Evolutionary conservation across 2,329 filamentous ascomycete genomes (phyloP), one percentile per base, ranked within the genome.

Genomic region (Mycosphaerelloides madeirae): DNA sequence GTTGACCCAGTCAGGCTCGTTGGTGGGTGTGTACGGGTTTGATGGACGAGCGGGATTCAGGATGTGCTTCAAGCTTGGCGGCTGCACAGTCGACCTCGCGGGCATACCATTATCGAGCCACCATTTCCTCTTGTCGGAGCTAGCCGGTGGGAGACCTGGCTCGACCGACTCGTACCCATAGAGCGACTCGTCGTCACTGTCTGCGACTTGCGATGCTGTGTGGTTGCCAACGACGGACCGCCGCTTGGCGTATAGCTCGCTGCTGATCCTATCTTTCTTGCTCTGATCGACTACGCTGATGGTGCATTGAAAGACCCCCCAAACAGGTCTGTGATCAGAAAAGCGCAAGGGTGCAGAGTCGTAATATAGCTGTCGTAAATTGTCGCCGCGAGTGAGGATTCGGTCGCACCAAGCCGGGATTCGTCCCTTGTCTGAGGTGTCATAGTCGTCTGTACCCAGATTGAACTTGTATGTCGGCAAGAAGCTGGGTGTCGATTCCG

Each of bases 381-480:
- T 90, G 48, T 79, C 72, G 6, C 93, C 93, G 68, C 90, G 94
- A 47, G 87, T 84, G 7, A 98, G 71, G 35, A 98, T 85, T 29
- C 93, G 85, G 66, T 98, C 93, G 49, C 90, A 96, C 93, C 93
- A 98, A 1, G 93, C 93, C 2, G 93, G 93, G 50, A 97, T 96
- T 13, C 93, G 83, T 43, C 84, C 82, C 65, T 98, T 98, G 60
- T 97, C 91, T 38, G 91, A 96, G 8, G 85, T 91, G 65, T 98
- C 93, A 65, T 96, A 98, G 41, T 78, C 78, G 64, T 97, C 89
- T 3, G 80, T 86, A 22, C 87, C 89, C 49, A 95, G 74, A 63
- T 98, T 87, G 62, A 87, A 98, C 66, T 95, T 95, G 72, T 98
- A 98, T 0, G 93, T 98, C 0, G 93, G 93, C 59, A 85, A 76